A percentile compares a stretch with the other conserved stretches of the same genome.
Conservation (phyloP, 1,284 basidiomycete species). For the Austroboletus niveus region DNA sequence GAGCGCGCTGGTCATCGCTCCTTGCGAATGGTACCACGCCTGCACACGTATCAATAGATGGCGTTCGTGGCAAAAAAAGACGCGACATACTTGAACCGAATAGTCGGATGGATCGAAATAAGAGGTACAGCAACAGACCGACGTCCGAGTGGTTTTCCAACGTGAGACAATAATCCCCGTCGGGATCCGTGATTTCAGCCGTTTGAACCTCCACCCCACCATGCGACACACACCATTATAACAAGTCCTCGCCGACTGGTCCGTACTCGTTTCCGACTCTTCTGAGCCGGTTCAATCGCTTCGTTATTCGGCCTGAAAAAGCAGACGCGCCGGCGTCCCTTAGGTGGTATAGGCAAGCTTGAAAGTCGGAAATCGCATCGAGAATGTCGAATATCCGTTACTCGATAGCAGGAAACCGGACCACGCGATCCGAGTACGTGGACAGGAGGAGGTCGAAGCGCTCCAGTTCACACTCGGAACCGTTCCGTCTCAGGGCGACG, state of each 20-base stretch:
- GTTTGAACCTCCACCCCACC: conserved; percentile 7
- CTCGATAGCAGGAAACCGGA: conserved; percentile 7
- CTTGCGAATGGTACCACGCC: conserved; percentile 18
- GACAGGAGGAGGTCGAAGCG: conserved; percentile 2
- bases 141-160: conserved; percentile 17
- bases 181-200: background rate
- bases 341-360: conserved; percentile 13
- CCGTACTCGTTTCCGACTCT: background rate
- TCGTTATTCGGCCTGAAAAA: conserved; percentile 16
- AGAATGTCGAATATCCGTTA: conserved; percentile 5
- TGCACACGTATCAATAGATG: background rate
- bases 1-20: conserved; percentile 7
- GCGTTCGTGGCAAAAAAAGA: background rate
- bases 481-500: background rate
- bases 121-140: conserved; percentile 24
- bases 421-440: conserved; percentile 1
- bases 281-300: conserved; percentile 9
- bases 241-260: conserved; percentile 13
- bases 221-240: conserved; percentile 5
- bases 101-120: conserved; percentile 28
- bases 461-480: conserved; percentile 6
- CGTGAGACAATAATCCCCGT: conserved; percentile 14
- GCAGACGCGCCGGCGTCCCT: background rate
- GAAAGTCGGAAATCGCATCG: conserved; percentile 1
- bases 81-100: conserved; percentile 13